A percentile compares a stretch with the other conserved stretches of the same genome.
phyloP scores from a whole-genome alignment of 139 green algal species.

The Dunaliella primolecta region DNA sequence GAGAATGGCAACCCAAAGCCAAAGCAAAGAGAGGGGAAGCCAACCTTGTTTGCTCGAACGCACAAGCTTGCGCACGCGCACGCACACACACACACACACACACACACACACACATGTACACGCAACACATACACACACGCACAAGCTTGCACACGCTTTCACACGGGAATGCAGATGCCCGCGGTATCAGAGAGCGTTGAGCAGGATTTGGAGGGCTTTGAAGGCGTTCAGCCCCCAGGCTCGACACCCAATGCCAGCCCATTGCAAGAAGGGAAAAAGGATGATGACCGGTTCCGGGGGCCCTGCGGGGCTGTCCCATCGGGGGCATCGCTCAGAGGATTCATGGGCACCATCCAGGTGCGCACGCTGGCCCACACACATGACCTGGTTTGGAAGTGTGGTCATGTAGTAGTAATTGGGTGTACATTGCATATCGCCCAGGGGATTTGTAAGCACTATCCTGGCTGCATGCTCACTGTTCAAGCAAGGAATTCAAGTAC shows the following conservation, averaged over 20 bases:
- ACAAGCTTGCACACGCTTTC: not conserved
- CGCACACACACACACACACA: not conserved
- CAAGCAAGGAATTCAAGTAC: no score
- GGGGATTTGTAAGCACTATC: no score
- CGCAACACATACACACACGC: not conserved
- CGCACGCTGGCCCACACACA: no score
- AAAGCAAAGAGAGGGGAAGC: no score
- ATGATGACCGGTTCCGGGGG: not conserved
- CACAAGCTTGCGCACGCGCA: not conserved
- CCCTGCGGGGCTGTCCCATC: not conserved
- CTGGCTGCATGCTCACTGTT: no score
- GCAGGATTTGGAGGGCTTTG: conserved; percentile 57
- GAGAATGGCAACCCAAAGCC: no score
- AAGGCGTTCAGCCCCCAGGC: not conserved
- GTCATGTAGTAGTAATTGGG: no score
- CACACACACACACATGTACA: not conserved
- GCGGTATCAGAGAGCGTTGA: conserved; percentile 29
- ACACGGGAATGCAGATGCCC: not conserved
- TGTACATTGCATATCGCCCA: no score
- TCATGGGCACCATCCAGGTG: conserved; percentile 28
- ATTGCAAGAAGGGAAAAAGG: not conserved
- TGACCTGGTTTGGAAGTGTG: no score
- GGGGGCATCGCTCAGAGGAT: not conserved
- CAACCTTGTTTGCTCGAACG: no score
- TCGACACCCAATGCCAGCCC: no score